A percentile compares a stretch with the other conserved stretches of the same genome.
Conservation (phyloP, 495 filamentous ascomycete genomes). For the Penicillium samsonianum region DNA sequence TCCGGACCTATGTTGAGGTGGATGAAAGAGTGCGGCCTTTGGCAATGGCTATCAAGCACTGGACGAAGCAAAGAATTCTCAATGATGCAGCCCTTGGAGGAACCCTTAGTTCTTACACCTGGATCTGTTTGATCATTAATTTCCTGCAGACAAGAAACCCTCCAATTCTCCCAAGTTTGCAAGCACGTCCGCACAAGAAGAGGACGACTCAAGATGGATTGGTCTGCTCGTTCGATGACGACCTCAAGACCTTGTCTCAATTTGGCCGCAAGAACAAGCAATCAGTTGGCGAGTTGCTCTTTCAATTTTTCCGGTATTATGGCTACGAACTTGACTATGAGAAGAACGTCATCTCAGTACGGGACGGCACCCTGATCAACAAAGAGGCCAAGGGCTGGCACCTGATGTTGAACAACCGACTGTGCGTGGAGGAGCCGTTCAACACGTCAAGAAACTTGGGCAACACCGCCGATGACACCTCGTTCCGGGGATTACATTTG, state of each 20-base stretch:
- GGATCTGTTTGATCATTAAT: slow-evolving; percentile 98
- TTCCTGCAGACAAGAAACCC: slow-evolving; percentile 90
- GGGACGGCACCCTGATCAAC: slow-evolving; percentile 77
- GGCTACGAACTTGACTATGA: slow-evolving; percentile 92
- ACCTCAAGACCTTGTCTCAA: slow-evolving; percentile 67
- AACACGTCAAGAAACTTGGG: slow-evolving; percentile 91
- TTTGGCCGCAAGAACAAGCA: slow-evolving; percentile 83
- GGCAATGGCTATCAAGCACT: slow-evolving; percentile 95
- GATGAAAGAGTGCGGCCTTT: slow-evolving; percentile 87
- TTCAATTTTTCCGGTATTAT: slow-evolving; percentile 93
- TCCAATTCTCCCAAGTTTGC: slow-evolving; percentile 83
- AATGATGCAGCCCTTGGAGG: slow-evolving; percentile 95
- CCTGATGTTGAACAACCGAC: slow-evolving; percentile 69
- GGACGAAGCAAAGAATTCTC: slow-evolving; percentile 87
- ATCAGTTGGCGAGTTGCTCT: slow-evolving; percentile 77
- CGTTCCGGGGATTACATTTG: slow-evolving; percentile 84
- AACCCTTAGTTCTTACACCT: slow-evolving; percentile 97
- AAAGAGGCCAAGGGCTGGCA: slow-evolving; percentile 89
- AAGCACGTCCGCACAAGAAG: slow-evolving; percentile 70
- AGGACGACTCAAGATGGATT: slow-evolving; percentile 58
- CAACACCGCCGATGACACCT: slow-evolving; percentile 93
- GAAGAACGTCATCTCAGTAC: slow-evolving; percentile 78
- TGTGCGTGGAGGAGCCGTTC: slow-evolving; percentile 97
- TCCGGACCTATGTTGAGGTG: slow-evolving; percentile 93
- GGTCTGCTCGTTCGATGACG: slow-evolving; percentile 79